A percentile compares a stretch with the other conserved stretches of the same genome.
These are phyloP conservation scores for Dioszegia crocea DNA, from an alignment of 768 basidiomycete species.

Conservation along the genomic window DNA sequence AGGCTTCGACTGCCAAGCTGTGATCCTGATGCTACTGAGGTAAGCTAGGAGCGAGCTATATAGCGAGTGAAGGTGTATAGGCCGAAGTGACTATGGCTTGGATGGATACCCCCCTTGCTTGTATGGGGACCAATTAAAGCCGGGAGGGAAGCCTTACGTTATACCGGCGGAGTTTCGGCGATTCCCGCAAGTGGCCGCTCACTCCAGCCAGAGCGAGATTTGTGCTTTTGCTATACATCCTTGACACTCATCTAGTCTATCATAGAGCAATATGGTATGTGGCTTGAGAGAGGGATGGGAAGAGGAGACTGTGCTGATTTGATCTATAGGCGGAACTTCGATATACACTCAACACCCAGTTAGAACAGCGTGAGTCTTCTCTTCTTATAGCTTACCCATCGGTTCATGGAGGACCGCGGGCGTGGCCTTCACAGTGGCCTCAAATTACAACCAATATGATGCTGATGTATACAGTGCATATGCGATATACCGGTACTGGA, in stretches of 20 bases:
- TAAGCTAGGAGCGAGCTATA: neutral
- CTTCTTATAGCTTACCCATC: neutral
- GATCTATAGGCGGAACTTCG: constrained; percentile 68
- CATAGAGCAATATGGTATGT: neutral
- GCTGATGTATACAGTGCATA: constrained; percentile 64
- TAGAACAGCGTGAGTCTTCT: constrained; percentile 75
- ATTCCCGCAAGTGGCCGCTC: constrained; percentile 9
- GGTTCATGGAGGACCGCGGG: neutral
- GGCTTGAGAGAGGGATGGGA: neutral
- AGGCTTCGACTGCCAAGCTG: neutral
- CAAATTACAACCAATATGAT: neutral
- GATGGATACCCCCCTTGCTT: too few species aligned
- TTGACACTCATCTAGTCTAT: too few species aligned
- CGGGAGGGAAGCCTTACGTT: neutral
- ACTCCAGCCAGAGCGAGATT: neutral
- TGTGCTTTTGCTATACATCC: too few species aligned
- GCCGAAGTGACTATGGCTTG: too few species aligned
- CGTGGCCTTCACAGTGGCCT: too few species aligned
- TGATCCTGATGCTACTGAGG: too few species aligned
- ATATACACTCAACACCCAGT: constrained; percentile 93
- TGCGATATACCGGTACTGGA: constrained; percentile 92
- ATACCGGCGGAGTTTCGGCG: constrained; percentile 4
- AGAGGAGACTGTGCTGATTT: neutral
- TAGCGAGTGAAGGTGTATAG: neutral
- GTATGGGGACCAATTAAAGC: too few species aligned